A percentile compares a stretch with the other conserved stretches of the same genome.
Evolutionary conservation across 176 grass and related monocot species (phyloP).

Genomic region (Zizania latifolia): DNA sequence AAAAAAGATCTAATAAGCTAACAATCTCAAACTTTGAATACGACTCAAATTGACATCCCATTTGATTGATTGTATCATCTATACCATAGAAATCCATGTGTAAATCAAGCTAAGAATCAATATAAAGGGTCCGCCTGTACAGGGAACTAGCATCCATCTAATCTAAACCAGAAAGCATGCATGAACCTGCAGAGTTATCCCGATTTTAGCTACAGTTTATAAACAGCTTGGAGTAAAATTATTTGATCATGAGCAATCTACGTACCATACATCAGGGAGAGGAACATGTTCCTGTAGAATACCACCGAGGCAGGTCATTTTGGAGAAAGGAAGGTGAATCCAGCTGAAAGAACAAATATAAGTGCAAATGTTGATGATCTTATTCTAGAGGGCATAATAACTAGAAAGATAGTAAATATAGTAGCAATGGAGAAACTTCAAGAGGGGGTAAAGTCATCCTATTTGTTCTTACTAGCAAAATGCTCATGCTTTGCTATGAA

Average conservation of each 20-base stretch:
- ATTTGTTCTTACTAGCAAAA: neutral
- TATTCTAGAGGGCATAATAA: neutral
- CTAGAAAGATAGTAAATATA: neutral
- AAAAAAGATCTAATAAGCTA: constrained; percentile 34
- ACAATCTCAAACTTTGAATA: constrained; percentile 36
- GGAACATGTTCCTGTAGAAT: constrained; percentile 3
- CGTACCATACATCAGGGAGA: constrained; percentile 23
- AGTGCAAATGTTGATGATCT: constrained; percentile 6
- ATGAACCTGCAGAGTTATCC: constrained; percentile 24
- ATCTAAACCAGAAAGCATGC: constrained; percentile 25
- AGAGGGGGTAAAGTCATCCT: neutral
- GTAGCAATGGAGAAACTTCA: neutral
- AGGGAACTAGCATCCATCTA: constrained; percentile 44
- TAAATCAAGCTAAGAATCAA: constrained; percentile 31
- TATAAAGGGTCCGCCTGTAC: constrained; percentile 42
- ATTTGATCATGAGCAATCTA: neutral
- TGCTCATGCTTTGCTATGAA: no score
- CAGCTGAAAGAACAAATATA: constrained; percentile 26
- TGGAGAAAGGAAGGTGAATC: constrained; percentile 2
- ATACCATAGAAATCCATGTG: constrained; percentile 28
- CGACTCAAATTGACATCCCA: neutral
- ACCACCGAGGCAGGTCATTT: constrained; percentile 13
- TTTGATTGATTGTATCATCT: constrained; percentile 18
- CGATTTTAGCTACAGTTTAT: neutral
- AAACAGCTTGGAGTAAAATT: neutral